Percentiles rank a stretch among this genome's conserved stretches.
These are phyloP conservation scores for Penicillium sp. DNA, from an alignment of 2,329 filamentous ascomycete genomes.

Conservation along the genomic window DNA sequence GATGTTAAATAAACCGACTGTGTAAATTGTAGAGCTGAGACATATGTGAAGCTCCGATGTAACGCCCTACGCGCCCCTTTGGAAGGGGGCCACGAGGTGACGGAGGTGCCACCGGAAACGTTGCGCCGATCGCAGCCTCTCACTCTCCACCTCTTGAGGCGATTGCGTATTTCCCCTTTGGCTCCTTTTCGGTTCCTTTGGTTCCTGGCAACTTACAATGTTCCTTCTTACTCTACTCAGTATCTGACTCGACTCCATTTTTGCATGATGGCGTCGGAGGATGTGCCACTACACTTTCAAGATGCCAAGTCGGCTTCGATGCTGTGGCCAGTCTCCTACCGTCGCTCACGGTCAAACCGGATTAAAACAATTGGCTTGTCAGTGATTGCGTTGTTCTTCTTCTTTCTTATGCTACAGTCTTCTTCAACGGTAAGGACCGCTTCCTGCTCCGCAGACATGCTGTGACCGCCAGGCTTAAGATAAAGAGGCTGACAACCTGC, in stretches of 20 bases:
- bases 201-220: neutral
- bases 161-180: slow-evolving; percentile 21
- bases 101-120: slow-evolving; percentile 1
- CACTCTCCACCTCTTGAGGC: slow-evolving; percentile 5
- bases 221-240: neutral
- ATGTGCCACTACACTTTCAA: slow-evolving; percentile 22
- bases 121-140: slow-evolving; percentile 12
- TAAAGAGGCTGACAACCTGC: slow-evolving; percentile 4
- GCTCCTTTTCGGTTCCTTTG: neutral
- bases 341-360: slow-evolving; percentile 26
- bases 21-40: neutral
- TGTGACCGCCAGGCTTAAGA: neutral
- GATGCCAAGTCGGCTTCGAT: slow-evolving; percentile 24
- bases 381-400: slow-evolving; percentile 22
- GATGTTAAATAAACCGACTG: neutral
- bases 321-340: slow-evolving; percentile 24
- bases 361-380: slow-evolving; percentile 22
- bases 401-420: slow-evolving; percentile 19
- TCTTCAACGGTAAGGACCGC: slow-evolving; percentile 20
- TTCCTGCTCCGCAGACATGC: neutral
- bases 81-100: neutral
- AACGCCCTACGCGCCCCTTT: neutral
- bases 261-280: slow-evolving; percentile 26
- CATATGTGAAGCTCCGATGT: neutral
- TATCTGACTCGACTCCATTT: slow-evolving; percentile 1